Base-by-base conservation (phyloP, 768 basidiomycete genomes). In the Cyathus striatus region DNA sequence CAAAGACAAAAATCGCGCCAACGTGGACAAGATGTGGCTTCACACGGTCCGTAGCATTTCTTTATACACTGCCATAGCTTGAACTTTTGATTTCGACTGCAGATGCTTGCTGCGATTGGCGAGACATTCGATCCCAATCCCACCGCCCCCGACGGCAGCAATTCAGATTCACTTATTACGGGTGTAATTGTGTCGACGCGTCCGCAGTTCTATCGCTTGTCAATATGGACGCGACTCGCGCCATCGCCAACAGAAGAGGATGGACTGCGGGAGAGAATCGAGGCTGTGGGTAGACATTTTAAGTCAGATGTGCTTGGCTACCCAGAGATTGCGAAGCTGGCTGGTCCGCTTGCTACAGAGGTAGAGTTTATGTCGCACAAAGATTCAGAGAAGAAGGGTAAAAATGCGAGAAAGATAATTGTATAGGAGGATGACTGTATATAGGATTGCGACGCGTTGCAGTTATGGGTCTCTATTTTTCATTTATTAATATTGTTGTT, bases 81-180 rank as follows among this genome's bases (percentile, higher is more conserved):
- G 23, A 39, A 38, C 17, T 20, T 17, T 36, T 42, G n/a, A 24
- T 44, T 44, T 17, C 36, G 42, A 32, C 35, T 45, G 32, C 63
- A 98, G 96, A 97, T 98, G 95, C 82, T 99, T 45, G 96, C 96
- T 47, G 96, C 95, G 35, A 99, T 99, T 51, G 96, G 96, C 41
- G 96, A 99, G 68, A 99, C 93, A 0, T 97, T 96, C 62, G 96
- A 98, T 64, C 91, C 94, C 13, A 78, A 83, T 42, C 76, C 90
- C 38, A 75, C 82, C 18, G 58, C 59, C 45, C 56, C 65, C 36
- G 76, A 70, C 60, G 48, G 74, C 50, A 49, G 58, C 50, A 39
- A 62, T 63, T 69, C 69, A 6, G 71, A 73, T 50, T 81, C 83
- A 26, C 69, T 90, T 51, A 84, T 86, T 52, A 97, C 94, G 0